Conservation (phyloP, 495 filamentous ascomycete genomes). For the Penicillium fimorum region DNA sequence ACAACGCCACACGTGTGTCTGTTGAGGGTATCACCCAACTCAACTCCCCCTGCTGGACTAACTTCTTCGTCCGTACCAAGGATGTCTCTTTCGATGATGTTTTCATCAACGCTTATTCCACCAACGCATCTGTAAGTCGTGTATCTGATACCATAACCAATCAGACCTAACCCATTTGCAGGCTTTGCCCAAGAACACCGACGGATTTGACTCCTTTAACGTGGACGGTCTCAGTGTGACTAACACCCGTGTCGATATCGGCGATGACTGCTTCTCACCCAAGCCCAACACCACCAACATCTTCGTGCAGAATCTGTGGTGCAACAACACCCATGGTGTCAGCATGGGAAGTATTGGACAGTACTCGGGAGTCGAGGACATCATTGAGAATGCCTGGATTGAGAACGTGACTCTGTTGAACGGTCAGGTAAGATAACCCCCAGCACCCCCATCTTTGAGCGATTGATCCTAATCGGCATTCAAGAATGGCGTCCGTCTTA, state of each 20-base stretch:
- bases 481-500: constrained; percentile 55
- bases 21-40: constrained; percentile 56
- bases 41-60: constrained; percentile 61
- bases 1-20: constrained; percentile 54
- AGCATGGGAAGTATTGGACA: constrained; percentile 59
- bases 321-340: constrained; percentile 57
- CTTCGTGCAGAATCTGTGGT: constrained; percentile 57
- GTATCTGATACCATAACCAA: background rate
- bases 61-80: constrained; percentile 54
- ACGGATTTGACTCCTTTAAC: constrained; percentile 57
- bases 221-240: constrained; percentile 49
- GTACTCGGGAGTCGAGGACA: constrained; percentile 51
- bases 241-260: constrained; percentile 51
- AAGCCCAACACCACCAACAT: constrained; percentile 59
- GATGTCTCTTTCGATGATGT: constrained; percentile 53
- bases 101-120: constrained; percentile 52
- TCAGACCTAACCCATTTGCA: constrained; percentile 11
- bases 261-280: constrained; percentile 60
- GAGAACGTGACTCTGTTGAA: constrained; percentile 58
- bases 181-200: constrained; percentile 54
- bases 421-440: constrained; percentile 33
- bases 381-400: constrained; percentile 53
- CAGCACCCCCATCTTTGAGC: background rate
- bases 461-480: background rate
- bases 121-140: constrained; percentile 42